Percentiles rank a stretch among this genome's conserved stretches.
phyloP scores from a whole-genome alignment of 164 flowering plant species.

The Magnolia officinalis region DNA sequence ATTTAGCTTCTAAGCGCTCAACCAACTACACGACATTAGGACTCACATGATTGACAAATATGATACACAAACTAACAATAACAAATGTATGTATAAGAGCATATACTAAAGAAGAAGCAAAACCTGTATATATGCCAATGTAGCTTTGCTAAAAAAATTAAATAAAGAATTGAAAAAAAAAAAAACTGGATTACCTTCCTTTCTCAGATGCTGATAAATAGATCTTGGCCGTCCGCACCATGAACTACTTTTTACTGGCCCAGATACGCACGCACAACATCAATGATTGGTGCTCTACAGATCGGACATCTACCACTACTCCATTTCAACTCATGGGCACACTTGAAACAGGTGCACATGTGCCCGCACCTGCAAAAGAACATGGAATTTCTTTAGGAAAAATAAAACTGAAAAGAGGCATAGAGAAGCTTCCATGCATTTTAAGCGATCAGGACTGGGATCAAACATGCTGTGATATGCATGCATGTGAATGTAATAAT shows the following conservation, averaged over 20 bases:
- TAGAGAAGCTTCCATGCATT: no score
- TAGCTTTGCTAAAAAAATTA: neutral
- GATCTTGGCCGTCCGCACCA: neutral
- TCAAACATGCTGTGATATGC: no score
- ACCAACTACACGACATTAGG: no score
- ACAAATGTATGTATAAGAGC: neutral
- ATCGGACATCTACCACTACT: slow-evolving; percentile 73
- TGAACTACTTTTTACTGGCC: slow-evolving; percentile 20
- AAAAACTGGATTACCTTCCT: neutral
- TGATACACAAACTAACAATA: no score
- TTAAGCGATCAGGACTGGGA: no score
- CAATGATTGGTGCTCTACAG: slow-evolving; percentile 67
- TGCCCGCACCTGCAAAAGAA: slow-evolving; percentile 74
- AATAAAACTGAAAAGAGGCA: no score
- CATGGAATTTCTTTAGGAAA: neutral
- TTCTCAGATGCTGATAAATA: neutral
- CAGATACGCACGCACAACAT: slow-evolving; percentile 61
- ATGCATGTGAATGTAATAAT: no score
- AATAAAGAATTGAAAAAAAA: no score
- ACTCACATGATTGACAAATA: no score
- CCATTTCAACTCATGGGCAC: slow-evolving; percentile 83
- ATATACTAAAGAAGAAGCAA: neutral
- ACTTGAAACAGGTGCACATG: slow-evolving; percentile 89
- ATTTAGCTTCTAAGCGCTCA: no score
- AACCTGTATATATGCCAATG: neutral